These are phyloP conservation scores for Dinochytrium kinnereticum DNA, from an alignment of 371 early-diverging fungal species.

Conservation along the genomic window DNA sequence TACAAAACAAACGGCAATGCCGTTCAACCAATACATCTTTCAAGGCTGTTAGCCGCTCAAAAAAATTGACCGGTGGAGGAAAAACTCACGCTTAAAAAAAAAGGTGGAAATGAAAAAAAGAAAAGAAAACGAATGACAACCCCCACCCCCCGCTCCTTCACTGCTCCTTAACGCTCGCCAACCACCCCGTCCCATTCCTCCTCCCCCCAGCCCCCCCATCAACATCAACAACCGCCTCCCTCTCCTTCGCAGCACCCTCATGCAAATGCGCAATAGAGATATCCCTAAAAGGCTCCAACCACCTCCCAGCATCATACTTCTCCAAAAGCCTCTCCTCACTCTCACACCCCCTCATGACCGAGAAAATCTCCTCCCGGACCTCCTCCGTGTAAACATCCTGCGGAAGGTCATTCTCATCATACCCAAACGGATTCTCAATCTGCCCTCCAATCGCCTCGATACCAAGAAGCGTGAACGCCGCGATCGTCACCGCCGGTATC, in stretches of 20 bases:
- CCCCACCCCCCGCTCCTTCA: too few relatives aligned
- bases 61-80: too few relatives aligned
- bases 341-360: conserved; percentile 25
- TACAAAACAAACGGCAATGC: too few relatives aligned
- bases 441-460: conserved; percentile 51
- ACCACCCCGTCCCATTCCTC: too few relatives aligned
- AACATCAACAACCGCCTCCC: not conserved
- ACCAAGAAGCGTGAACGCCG: conserved; percentile 69
- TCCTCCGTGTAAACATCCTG: conserved; percentile 33
- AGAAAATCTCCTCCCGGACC: conserved; percentile 26
- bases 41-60: too few relatives aligned
- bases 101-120: too few relatives aligned
- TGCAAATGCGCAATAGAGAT: conserved; percentile 4
- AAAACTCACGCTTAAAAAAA: too few relatives aligned
- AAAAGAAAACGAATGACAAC: too few relatives aligned
- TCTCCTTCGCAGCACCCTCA: conserved; percentile 13
- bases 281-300: conserved; percentile 15
- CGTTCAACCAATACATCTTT: too few relatives aligned
- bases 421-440: conserved; percentile 51
- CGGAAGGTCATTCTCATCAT: conserved; percentile 36
- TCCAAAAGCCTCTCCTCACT: conserved; percentile 4
- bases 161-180: too few relatives aligned
- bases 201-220: too few relatives aligned
- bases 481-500: conserved; percentile 62
- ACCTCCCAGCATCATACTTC: conserved; percentile 15